Conservation (phyloP, 768 basidiomycete genomes). For the Tylopilus subfusipes region DNA sequence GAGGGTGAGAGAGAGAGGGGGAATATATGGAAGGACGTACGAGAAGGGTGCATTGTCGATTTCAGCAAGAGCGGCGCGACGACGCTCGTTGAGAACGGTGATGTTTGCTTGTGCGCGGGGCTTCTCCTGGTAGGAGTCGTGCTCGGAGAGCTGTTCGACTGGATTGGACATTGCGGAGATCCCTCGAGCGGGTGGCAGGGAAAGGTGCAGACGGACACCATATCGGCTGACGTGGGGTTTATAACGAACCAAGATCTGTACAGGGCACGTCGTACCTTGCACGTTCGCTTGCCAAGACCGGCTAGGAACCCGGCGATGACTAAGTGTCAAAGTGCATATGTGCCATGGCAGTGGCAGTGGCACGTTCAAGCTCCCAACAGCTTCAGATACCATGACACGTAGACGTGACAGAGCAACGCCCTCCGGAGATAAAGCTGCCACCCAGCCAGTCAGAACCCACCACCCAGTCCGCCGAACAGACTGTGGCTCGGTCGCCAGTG, state of each 20-base stretch:
- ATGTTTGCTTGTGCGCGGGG: conserved; percentile 21
- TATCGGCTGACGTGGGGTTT: not conserved
- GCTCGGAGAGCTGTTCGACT: conserved; percentile 27
- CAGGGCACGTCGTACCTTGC: conserved; percentile 22
- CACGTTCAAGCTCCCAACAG: too few relatives aligned
- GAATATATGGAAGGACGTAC: conserved; percentile 39
- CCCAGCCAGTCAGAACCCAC: too few relatives aligned
- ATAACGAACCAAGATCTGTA: not conserved
- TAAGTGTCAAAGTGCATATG: too few relatives aligned
- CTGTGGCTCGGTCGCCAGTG: too few relatives aligned
- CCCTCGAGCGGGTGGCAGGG: not conserved
- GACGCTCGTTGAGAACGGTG: conserved; percentile 58
- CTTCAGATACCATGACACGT: too few relatives aligned
- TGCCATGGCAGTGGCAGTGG: too few relatives aligned
- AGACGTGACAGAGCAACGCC: too few relatives aligned
- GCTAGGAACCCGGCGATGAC: too few relatives aligned
- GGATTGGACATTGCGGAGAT: conserved; percentile 18
- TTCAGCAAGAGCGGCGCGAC: conserved; percentile 78
- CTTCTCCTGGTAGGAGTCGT: conserved; percentile 31
- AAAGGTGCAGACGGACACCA: not conserved
- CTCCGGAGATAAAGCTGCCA: too few relatives aligned
- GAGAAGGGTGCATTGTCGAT: conserved; percentile 85
- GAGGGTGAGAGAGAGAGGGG: not conserved
- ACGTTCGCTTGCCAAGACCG: conserved; percentile 28
- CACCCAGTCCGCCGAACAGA: too few relatives aligned